phyloP scores from a whole-genome alignment of 169 alveolate genomes.

The Plasmodium yoelii region DNA sequence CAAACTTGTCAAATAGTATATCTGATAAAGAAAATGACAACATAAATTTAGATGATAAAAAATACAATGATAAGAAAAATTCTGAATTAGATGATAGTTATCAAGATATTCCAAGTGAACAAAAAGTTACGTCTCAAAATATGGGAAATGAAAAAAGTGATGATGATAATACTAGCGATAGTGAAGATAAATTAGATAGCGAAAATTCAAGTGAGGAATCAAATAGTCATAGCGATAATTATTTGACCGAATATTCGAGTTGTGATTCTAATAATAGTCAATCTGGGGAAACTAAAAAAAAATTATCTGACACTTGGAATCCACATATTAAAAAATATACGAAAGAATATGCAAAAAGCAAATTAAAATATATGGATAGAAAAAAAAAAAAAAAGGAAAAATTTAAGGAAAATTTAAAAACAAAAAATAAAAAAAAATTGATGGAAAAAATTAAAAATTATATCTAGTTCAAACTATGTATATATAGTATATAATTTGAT shows the following conservation, averaged over 20 bases:
- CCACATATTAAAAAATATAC: conserved; percentile 68
- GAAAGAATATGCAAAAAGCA: conserved; percentile 57
- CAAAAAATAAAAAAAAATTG: conserved; percentile 67
- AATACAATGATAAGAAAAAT: background rate
- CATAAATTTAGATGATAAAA: background rate
- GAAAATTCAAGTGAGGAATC: background rate
- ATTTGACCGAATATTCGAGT: conserved; percentile 35
- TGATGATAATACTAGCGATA: background rate
- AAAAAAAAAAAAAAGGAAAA: conserved; percentile 64
- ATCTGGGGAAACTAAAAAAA: conserved; percentile 23
- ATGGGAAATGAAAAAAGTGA: conserved; percentile 7
- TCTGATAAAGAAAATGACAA: too few relatives aligned
- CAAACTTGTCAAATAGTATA: background rate
- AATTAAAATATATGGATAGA: conserved; percentile 55
- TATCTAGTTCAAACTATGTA: background rate
- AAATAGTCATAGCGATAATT: background rate
- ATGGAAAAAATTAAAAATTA: conserved; percentile 69
- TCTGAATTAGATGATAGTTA: background rate
- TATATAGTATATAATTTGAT: background rate
- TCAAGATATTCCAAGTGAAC: background rate
- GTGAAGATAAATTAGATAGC: background rate
- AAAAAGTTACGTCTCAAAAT: background rate
- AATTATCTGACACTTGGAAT: conserved; percentile 65
- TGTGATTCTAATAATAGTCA: conserved; percentile 1
- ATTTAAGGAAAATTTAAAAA: conserved; percentile 67